Conservation (phyloP, 2,329 filamentous ascomycete species). For the Aspergillus sp. region DNA sequence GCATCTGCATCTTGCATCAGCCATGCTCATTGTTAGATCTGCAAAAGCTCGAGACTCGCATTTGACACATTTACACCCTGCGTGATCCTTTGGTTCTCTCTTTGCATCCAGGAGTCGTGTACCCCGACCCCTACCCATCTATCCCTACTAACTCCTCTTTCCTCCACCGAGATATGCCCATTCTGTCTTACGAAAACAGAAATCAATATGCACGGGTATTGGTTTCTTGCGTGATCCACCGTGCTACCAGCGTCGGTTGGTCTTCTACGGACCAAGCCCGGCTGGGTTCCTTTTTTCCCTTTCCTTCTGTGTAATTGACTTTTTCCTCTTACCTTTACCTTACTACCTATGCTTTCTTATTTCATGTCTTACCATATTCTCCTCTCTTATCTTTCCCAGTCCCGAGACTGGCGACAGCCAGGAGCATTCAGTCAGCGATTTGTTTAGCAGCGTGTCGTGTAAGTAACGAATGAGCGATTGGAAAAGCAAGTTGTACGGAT, state of each 20-base stretch:
- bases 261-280: neutral
- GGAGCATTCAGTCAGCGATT: conserved; percentile 3
- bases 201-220: conserved; percentile 4
- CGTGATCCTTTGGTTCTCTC: conserved; percentile 19
- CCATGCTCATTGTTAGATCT: conserved; percentile 24
- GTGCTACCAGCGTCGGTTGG: neutral
- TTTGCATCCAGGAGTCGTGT: conserved; percentile 13
- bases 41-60: conserved; percentile 27
- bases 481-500: conserved; percentile 1
- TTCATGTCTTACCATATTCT: conserved; percentile 4
- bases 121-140: neutral
- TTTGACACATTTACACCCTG: conserved; percentile 17
- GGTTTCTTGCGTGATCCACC: neutral
- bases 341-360: neutral
- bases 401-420: neutral
- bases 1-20: conserved; percentile 22
- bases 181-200: conserved; percentile 3
- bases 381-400: neutral
- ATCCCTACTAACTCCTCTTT: neutral
- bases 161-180: neutral
- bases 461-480: conserved; percentile 5
- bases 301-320: conserved; percentile 8
- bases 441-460: conserved; percentile 6
- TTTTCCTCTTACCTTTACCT: neutral
- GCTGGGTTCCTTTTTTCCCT: neutral